These are phyloP conservation scores for Zygotorulaspora chibaensis DNA, from an alignment of 805 yeast genomes.

Conservation along the genomic window DNA sequence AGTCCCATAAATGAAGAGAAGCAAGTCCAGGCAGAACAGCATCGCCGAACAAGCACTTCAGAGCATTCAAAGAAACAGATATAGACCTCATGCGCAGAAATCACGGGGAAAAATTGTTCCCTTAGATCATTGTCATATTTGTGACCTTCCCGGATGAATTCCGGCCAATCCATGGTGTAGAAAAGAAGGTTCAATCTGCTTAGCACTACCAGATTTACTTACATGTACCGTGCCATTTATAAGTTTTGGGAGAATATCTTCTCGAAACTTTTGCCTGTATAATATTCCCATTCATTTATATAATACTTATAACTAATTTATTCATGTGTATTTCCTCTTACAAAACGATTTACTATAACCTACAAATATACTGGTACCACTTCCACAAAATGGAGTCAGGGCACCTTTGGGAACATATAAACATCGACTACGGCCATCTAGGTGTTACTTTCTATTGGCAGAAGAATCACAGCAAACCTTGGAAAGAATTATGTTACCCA, in stretches of 20 bases:
- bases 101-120: too few relatives aligned
- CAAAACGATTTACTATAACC: too few relatives aligned
- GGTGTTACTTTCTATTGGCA: background rate
- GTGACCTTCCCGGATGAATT: too few relatives aligned
- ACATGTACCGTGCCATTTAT: too few relatives aligned
- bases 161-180: too few relatives aligned
- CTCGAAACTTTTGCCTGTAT: background rate
- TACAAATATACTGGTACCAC: too few relatives aligned
- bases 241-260: too few relatives aligned
- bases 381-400: too few relatives aligned
- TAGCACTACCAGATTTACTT: too few relatives aligned
- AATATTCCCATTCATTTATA: background rate
- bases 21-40: constrained; percentile 6
- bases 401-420: background rate
- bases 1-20: constrained; percentile 32
- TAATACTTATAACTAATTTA: background rate
- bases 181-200: too few relatives aligned
- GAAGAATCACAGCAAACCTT: background rate
- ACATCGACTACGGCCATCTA: background rate
- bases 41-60: background rate
- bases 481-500: background rate
- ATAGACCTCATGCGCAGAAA: background rate
- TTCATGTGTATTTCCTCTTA: too few relatives aligned
- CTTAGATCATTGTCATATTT: too few relatives aligned
- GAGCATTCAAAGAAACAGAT: background rate